A percentile compares a stretch with the other conserved stretches of the same genome.
phyloP scores from a whole-genome alignment of 2,329 filamentous ascomycete species.

The Falciphora oryzae region DNA sequence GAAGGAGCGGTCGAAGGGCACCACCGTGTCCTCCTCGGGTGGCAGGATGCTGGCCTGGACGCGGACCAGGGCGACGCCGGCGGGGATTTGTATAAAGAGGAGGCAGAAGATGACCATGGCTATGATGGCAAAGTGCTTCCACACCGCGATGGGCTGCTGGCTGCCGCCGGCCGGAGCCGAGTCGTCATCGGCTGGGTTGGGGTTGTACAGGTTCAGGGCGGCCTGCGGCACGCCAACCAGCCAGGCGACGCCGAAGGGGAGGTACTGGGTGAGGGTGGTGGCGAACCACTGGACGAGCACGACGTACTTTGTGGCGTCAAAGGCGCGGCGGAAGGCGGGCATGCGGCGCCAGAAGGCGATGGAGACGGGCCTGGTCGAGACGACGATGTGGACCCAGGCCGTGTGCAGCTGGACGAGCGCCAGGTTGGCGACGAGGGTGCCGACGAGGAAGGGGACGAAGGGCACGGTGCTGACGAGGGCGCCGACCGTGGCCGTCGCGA shows the following conservation, averaged over 20 bases:
- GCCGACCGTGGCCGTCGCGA: slow-evolving; percentile 30
- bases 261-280: slow-evolving; percentile 39
- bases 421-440: slow-evolving; percentile 49
- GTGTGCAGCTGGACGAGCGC: slow-evolving; percentile 63
- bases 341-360: slow-evolving; percentile 62
- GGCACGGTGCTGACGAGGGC: slow-evolving; percentile 37
- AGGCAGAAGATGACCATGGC: slow-evolving; percentile 43
- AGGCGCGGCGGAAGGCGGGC: slow-evolving; percentile 56
- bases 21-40: slow-evolving; percentile 73
- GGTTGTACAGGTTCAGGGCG: slow-evolving; percentile 9
- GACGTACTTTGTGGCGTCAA: slow-evolving; percentile 64
- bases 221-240: slow-evolving; percentile 41
- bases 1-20: slow-evolving; percentile 87
- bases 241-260: slow-evolving; percentile 42
- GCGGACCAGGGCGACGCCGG: slow-evolving; percentile 69
- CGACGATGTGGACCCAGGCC: slow-evolving; percentile 81
- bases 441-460: slow-evolving; percentile 31
- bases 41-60: slow-evolving; percentile 84
- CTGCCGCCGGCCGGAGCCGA: slow-evolving; percentile 31
- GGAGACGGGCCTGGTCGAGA: slow-evolving; percentile 57
- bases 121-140: slow-evolving; percentile 42
- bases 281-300: slow-evolving; percentile 58
- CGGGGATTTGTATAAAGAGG: slow-evolving; percentile 65
- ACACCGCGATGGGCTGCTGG: slow-evolving; percentile 32
- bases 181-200: slow-evolving; percentile 17